phyloP scores from a whole-genome alignment of 1,139 yeast species.

The Nakaseomyces sp. region DNA sequence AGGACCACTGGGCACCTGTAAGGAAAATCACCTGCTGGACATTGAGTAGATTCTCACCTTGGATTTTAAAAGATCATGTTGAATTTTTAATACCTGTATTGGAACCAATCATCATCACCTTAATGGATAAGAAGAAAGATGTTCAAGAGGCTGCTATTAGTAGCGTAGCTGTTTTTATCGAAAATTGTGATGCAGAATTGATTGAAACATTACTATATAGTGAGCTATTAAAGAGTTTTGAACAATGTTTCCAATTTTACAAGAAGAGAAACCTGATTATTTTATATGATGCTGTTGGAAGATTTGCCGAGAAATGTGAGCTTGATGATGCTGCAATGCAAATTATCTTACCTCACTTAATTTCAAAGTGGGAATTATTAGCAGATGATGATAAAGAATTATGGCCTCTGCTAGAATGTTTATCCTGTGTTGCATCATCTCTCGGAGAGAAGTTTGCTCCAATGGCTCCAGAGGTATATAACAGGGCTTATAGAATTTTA shows the following conservation, averaged over 20 bases:
- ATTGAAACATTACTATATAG: slow-evolving; percentile 49
- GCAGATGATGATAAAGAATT: slow-evolving; percentile 72
- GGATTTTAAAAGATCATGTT: slow-evolving; percentile 70
- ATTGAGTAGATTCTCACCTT: slow-evolving; percentile 68
- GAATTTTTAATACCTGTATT: slow-evolving; percentile 69
- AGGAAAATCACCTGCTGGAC: slow-evolving; percentile 96
- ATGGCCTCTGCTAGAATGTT: slow-evolving; percentile 89
- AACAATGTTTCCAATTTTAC: slow-evolving; percentile 64
- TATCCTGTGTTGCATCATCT: slow-evolving; percentile 85
- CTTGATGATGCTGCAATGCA: slow-evolving; percentile 50
- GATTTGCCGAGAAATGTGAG: slow-evolving; percentile 69
- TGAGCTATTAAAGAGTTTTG: slow-evolving; percentile 61
- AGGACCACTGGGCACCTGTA: slow-evolving; percentile 73
- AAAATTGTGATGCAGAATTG: slow-evolving; percentile 55
- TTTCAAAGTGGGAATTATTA: slow-evolving; percentile 67
- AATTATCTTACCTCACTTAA: slow-evolving; percentile 67
- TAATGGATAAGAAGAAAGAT: slow-evolving; percentile 74
- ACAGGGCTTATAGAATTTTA: slow-evolving; percentile 64
- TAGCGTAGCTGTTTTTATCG: slow-evolving; percentile 75
- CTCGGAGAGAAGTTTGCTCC: slow-evolving; percentile 80
- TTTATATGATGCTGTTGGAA: slow-evolving; percentile 85
- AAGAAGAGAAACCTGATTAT: slow-evolving; percentile 75
- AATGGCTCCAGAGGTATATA: slow-evolving; percentile 82
- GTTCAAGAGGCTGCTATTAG: slow-evolving; percentile 94
- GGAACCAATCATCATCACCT: slow-evolving; percentile 63